phyloP scores from a whole-genome alignment of 2,329 filamentous ascomycete genomes.

The Chrysoporthe deuterocubensis region DNA sequence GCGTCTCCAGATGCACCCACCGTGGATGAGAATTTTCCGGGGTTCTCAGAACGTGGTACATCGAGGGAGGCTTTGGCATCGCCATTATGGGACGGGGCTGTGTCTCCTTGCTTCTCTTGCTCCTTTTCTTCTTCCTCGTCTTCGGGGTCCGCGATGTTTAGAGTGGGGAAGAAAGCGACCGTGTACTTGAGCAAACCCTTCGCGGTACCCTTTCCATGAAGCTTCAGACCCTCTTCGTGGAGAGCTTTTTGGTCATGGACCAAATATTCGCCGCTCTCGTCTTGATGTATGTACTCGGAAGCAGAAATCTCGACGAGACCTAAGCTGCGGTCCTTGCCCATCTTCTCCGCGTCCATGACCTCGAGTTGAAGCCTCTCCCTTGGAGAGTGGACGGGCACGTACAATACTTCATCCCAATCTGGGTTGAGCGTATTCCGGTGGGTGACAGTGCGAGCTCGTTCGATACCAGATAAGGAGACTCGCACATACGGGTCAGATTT shows the following conservation, averaged over 20 bases:
- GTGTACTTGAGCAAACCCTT: slow-evolving; percentile 87
- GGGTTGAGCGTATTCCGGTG: slow-evolving; percentile 96
- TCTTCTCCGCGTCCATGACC: slow-evolving; percentile 94
- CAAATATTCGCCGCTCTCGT: slow-evolving; percentile 78
- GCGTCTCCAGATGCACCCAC: slow-evolving; percentile 37
- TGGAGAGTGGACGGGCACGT: slow-evolving; percentile 83
- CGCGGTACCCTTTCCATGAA: slow-evolving; percentile 71
- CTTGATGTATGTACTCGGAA: slow-evolving; percentile 78
- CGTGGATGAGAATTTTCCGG: slow-evolving; percentile 49
- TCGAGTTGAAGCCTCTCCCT: slow-evolving; percentile 87
- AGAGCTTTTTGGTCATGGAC: slow-evolving; percentile 76
- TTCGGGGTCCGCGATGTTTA: slow-evolving; percentile 87
- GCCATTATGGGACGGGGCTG: slow-evolving; percentile 26
- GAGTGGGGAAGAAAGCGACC: slow-evolving; percentile 85
- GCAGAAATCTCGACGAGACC: slow-evolving; percentile 79
- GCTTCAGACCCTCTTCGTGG: slow-evolving; percentile 69
- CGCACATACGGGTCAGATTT: slow-evolving; percentile 96
- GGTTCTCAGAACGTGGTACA: slow-evolving; percentile 41
- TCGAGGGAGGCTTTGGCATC: slow-evolving; percentile 38
- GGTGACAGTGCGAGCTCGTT: slow-evolving; percentile 90
- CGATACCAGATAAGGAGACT: slow-evolving; percentile 85
- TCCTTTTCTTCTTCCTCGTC: slow-evolving; percentile 68
- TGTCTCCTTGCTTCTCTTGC: slow-evolving; percentile 43
- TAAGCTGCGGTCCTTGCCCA: slow-evolving; percentile 88
- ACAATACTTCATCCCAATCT: slow-evolving; percentile 94